Base-by-base conservation (phyloP, 2,329 filamentous ascomycete genomes). In the Diaporthe citrichinensis region DNA sequence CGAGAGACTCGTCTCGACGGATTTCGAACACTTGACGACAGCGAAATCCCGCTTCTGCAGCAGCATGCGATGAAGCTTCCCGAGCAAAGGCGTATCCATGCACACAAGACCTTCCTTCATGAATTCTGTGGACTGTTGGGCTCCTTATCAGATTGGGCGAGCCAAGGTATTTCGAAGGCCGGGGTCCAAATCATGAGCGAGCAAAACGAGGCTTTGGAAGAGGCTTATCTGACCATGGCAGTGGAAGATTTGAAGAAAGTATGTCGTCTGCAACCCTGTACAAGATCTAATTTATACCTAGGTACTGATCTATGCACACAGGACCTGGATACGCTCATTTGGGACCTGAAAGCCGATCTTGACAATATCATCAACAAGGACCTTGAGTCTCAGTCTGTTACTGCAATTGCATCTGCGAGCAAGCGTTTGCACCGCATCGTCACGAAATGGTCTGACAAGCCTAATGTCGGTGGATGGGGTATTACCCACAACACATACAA, bases 41-140 rank as follows among this genome's bases (percentile, higher is more conserved):
- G 91, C 0, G 91, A 89, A 78, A 86, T 93, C 4, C 91, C 91
- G 1, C 85, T 87, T 57, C 84, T 93, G 0, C 89, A 90, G 79
- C 83, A 83, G 0, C 91, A 94, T 77, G 92, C 90, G 69, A 88
- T 87, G 75, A 88, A 88, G 62, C 82, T 93, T 4, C 92, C 91
- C 2, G 25, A 67, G 17, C 25, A 44, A 7, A 77, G 77, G 17
- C 79, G 82, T 39, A 82, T 84, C 10, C 84, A 83, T 4, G 84
- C 82, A 34, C 88, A 85, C 65, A 85, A 85, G 17, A 81, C 80
- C 2, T 92, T 92, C 76, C 82, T 93, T 4, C 88, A 88, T 20
- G 85, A 84, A 41, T 74, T 92, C 5, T 84, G 83, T 44, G 86
- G 88, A 74, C 79, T 91, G 0, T 74, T 92, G 5, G 88, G 87